Base-by-base conservation (phyloP, 805 yeast genomes). In the Ogataea siamensis region DNA sequence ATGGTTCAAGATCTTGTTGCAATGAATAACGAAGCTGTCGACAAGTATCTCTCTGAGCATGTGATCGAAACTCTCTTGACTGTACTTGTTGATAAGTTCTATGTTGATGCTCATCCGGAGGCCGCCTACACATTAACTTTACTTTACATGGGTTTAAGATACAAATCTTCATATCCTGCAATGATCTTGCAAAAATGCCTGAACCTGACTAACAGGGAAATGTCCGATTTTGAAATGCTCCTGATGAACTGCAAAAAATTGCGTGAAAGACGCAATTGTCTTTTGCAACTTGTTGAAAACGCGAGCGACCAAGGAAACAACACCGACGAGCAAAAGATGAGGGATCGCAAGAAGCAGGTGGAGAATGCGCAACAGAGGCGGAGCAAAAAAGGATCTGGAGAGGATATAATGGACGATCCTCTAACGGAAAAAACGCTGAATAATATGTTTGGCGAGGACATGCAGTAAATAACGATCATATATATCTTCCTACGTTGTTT, bases 91-190 rank as follows among this genome's bases (percentile, higher is more conserved):
- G 93, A 86, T 52, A 82, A 78, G 39, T 80, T 85, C 45, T 87
- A 85, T 59, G 76, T 75, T 30, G 99, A 91, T 53, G 84, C 93
- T 0, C 95, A 89, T 48, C 76, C 82, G 12, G 99, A 91, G 58
- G 95, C 94, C 1, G 89, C 94, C n/a, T 81, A 85, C 41, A 85
- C 94, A 1, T 72, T 91, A 42, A 83, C 96, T 0, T 77, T 83
- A 2, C 65, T 91, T 32, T 89, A 87, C 58, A 74, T 87, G 53
- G 78, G 83, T 7, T 68, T 87, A 50, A 70, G 91, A 37, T 69
- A 79, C 25, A 80, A 82, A 56, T 78, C 83, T 43, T 75, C 78
- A 42, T 76, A 77, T 55, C 88, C 91, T 5, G 79, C 83, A 5
- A 68, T 79, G 38, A 67, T 78, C 11, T 64, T 84, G 42, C 69